A percentile compares a stretch with the other conserved stretches of the same genome.
Conservation (phyloP, 169 alveolate genomes). For the Eimeria tenella region DNA sequence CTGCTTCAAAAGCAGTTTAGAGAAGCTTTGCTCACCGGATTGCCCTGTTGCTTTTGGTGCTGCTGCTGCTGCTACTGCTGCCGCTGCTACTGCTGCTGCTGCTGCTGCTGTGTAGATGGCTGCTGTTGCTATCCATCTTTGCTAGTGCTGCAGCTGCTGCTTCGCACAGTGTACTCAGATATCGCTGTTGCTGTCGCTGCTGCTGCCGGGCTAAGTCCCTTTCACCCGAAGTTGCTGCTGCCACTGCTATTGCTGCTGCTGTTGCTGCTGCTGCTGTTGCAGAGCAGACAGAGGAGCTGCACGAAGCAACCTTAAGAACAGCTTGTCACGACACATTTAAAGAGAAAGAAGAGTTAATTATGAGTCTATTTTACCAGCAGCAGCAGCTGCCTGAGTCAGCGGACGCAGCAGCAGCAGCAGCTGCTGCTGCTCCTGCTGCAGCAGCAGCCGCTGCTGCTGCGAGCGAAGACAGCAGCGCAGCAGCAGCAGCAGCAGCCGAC, state of each 20-base stretch:
- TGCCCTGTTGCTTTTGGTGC: not conserved
- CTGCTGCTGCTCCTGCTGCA: no score
- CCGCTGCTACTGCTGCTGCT: not conserved
- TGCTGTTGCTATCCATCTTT: not conserved
- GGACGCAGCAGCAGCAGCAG: no score
- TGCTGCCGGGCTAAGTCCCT: not conserved
- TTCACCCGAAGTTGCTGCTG: slow-evolving; percentile 40
- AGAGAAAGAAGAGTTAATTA: not conserved
- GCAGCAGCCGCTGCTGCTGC: no score
- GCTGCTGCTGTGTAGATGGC: not conserved
- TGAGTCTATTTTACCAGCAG: not conserved
- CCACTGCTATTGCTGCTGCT: not conserved
- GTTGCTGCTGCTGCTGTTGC: slow-evolving; percentile 8
- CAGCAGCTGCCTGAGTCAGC: not conserved
- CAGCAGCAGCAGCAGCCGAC: not conserved
- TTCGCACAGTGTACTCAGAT: not conserved
- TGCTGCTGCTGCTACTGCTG: not conserved
- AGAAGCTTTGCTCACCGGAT: no score
- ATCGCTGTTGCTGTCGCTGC: slow-evolving; percentile 4
- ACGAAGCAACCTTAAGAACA: not conserved
- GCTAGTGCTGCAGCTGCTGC: not conserved
- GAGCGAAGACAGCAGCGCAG: no score
- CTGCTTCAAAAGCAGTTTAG: no score
- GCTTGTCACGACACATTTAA: not conserved
- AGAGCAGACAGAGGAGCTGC: not conserved